phyloP scores from a whole-genome alignment of 129 eudicot genomes.

The Lonicera japonica region DNA sequence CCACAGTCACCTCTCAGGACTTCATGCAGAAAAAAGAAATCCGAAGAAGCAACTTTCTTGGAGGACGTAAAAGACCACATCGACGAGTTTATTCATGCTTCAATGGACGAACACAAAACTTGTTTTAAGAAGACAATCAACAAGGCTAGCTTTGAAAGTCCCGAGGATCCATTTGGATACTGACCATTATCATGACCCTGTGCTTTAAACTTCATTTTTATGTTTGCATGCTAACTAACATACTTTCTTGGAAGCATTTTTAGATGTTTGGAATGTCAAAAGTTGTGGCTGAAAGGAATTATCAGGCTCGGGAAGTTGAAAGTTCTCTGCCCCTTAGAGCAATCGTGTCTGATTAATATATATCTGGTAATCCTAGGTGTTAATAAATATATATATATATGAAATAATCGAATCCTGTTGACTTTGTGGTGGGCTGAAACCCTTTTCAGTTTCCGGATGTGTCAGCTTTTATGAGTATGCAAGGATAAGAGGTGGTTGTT shows the following conservation, averaged over 20 bases:
- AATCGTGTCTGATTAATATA: slow-evolving; percentile 30
- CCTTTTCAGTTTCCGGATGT: too few relatives aligned
- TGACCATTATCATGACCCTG: too few relatives aligned
- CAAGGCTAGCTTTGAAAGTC: slow-evolving; percentile 29
- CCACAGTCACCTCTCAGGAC: slow-evolving; percentile 26
- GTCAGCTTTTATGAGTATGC: too few relatives aligned
- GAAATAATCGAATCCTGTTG: too few relatives aligned
- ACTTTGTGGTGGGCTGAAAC: too few relatives aligned
- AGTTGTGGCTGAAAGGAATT: slow-evolving; percentile 48
- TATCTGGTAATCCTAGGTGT: too few relatives aligned
- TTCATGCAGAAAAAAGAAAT: slow-evolving; percentile 66
- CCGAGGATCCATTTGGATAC: too few relatives aligned
- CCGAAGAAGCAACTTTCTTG: slow-evolving; percentile 53
- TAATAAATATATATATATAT: too few relatives aligned
- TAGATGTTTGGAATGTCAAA: slow-evolving; percentile 88
- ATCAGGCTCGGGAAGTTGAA: slow-evolving; percentile 43
- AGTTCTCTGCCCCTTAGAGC: slow-evolving; percentile 58
- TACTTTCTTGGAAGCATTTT: background rate
- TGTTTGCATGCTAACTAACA: background rate
- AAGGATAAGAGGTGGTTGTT: too few relatives aligned
- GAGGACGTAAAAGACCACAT: slow-evolving; percentile 73
- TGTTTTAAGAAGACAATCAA: slow-evolving; percentile 63
- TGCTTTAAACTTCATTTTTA: too few relatives aligned
- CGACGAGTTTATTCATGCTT: slow-evolving; percentile 67
- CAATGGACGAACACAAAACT: slow-evolving; percentile 72